These are phyloP conservation scores for Thuidium tamariscinum DNA, from an alignment of 225 moss, liverwort and hornwort species.

Conservation along the genomic window DNA sequence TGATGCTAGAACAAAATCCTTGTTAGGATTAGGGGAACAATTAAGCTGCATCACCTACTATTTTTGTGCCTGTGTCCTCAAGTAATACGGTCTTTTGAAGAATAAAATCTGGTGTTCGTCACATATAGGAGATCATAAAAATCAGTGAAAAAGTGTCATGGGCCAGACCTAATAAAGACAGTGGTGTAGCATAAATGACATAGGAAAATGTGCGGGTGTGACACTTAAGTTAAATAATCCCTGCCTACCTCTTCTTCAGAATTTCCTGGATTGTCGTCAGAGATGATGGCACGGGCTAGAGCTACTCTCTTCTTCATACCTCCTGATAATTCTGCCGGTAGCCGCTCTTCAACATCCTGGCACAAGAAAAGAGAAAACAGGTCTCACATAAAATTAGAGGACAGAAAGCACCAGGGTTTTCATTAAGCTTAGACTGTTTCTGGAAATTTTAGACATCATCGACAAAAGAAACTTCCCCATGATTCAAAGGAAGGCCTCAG, in stretches of 20 bases:
- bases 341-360: conserved; percentile 79
- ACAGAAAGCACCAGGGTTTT: neutral
- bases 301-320: conserved; percentile 99
- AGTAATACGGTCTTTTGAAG: neutral
- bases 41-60: neutral
- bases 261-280: conserved; percentile 55
- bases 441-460: neutral
- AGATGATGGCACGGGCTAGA: conserved; percentile 90
- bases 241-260: conserved; percentile 63
- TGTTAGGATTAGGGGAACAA: neutral
- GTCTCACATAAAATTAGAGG: neutral
- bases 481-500: neutral
- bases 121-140: neutral
- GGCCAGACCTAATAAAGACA: neutral
- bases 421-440: no score
- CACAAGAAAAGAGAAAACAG: neutral
- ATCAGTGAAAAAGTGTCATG: neutral
- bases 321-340: conserved; percentile 89
- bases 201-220: neutral
- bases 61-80: neutral
- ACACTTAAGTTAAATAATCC: neutral
- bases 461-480: neutral
- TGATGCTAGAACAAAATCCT: neutral
- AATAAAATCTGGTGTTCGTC: neutral
- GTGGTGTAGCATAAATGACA: neutral